phyloP scores from a whole-genome alignment of 2,329 filamentous ascomycete genomes.

The Penicillium sp. region DNA sequence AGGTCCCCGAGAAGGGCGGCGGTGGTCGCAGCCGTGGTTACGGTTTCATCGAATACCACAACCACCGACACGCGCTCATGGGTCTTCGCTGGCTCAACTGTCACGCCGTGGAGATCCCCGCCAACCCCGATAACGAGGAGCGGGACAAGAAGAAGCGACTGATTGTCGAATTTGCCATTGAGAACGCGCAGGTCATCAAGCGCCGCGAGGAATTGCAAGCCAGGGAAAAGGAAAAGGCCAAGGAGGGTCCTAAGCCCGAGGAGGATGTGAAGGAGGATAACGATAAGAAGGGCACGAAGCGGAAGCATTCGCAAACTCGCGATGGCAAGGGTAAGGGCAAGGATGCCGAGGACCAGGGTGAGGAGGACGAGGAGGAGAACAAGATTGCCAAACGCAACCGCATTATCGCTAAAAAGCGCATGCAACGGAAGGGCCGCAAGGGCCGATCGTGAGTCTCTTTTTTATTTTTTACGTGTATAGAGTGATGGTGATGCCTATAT shows the following conservation, averaged over 20 bases:
- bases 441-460: slow-evolving; percentile 26
- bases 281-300: slow-evolving; percentile 31
- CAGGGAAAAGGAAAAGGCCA: slow-evolving; percentile 23
- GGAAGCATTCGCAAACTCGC: slow-evolving; percentile 31
- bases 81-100: slow-evolving; percentile 92
- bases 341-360: slow-evolving; percentile 36
- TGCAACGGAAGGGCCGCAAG: slow-evolving; percentile 66
- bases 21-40: slow-evolving; percentile 87
- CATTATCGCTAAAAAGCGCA: slow-evolving; percentile 82
- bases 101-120: slow-evolving; percentile 52
- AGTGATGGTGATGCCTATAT: background rate
- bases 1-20: slow-evolving; percentile 72
- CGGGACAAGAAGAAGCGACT: slow-evolving; percentile 80
- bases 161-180: slow-evolving; percentile 96
- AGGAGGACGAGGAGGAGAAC: slow-evolving; percentile 40
- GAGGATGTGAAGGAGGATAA: slow-evolving; percentile 28
- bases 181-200: slow-evolving; percentile 93
- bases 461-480: slow-evolving; percentile 12
- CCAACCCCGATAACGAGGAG: slow-evolving; percentile 31
- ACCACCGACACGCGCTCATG: slow-evolving; percentile 92
- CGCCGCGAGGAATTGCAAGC: slow-evolving; percentile 55
- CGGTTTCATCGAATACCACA: slow-evolving; percentile 95
- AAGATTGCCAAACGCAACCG: slow-evolving; percentile 64
- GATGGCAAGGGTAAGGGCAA: slow-evolving; percentile 20
- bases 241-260: slow-evolving; percentile 23